phyloP scores from a whole-genome alignment of 202 grass and related monocot genomes.

The Zizania palustris region DNA sequence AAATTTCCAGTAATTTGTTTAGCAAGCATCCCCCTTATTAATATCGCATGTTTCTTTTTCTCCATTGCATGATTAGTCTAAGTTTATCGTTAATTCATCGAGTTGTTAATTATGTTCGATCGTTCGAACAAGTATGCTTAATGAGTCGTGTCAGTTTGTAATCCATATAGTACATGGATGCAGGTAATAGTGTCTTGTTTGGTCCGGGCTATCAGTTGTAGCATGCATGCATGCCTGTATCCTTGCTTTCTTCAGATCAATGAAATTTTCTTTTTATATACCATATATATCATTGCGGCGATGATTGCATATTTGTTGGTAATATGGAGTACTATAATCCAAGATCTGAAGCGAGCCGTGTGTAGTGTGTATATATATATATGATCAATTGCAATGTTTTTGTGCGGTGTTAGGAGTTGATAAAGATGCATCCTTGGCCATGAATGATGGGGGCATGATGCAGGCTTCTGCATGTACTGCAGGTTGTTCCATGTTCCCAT shows the following conservation, averaged over 20 bases:
- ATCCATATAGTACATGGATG: background rate
- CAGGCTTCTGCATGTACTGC: background rate
- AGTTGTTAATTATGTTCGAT: background rate
- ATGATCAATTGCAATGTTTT: too few species aligned
- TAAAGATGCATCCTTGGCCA: too few species aligned
- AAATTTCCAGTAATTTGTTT: background rate
- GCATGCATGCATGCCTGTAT: background rate
- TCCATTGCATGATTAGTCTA: background rate
- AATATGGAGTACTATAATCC: background rate
- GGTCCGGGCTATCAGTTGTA: background rate
- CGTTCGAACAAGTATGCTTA: background rate
- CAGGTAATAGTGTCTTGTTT: background rate
- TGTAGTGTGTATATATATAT: too few species aligned
- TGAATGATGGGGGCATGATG: too few species aligned
- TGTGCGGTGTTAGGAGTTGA: too few species aligned
- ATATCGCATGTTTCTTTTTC: background rate
- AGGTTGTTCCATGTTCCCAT: constrained; percentile 11
- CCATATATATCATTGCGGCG: too few species aligned
- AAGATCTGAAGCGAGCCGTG: background rate
- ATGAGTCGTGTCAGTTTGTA: background rate
- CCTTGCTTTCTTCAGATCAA: background rate
- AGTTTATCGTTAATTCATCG: background rate
- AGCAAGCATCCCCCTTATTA: background rate
- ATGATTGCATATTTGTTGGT: background rate
- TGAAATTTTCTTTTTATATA: background rate